Conservation (phyloP, 352 stramenopile species). For the Globisporangium takayamanum region DNA sequence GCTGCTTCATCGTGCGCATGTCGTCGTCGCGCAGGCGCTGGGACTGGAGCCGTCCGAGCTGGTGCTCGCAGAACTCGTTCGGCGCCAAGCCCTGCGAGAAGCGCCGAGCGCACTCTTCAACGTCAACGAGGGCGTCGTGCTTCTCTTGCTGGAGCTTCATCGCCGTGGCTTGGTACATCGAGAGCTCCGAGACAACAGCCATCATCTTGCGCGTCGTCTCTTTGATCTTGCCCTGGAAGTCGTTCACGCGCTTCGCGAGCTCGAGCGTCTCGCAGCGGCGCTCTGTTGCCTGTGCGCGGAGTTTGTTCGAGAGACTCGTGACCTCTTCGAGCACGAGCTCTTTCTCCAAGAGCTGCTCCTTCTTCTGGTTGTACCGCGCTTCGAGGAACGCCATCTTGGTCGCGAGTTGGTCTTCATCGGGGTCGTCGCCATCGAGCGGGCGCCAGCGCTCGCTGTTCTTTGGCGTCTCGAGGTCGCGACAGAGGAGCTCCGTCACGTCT, state of each 20-base stretch:
- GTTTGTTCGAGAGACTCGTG: conserved; percentile 78
- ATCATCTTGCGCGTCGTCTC: conserved; percentile 93
- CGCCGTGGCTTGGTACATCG: conserved; percentile 93
- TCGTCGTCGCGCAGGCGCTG: conserved; percentile 52
- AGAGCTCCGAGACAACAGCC: conserved; percentile 91
- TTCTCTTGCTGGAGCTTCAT: conserved; percentile 94
- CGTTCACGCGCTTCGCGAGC: conserved; percentile 86
- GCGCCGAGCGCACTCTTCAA: conserved; percentile 57
- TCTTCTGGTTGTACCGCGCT: conserved; percentile 85
- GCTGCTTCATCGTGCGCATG: conserved; percentile 29
- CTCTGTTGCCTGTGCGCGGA: conserved; percentile 69
- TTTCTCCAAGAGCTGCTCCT: conserved; percentile 92
- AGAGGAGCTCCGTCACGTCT: conserved; percentile 85
- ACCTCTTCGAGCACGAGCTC: conserved; percentile 94
- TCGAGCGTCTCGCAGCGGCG: conserved; percentile 74
- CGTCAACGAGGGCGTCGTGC: conserved; percentile 53
- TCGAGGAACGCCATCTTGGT: conserved; percentile 84
- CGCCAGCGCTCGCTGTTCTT: conserved; percentile 86
- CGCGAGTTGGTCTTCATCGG: conserved; percentile 82
- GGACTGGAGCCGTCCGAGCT: conserved; percentile 53
- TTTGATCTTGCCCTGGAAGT: conserved; percentile 87
- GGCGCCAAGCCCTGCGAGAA: conserved; percentile 64
- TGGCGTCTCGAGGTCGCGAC: conserved; percentile 88
- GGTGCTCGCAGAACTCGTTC: conserved; percentile 70
- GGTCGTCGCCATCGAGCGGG: conserved; percentile 83